Conservation (phyloP, 495 filamentous ascomycete genomes). For the Penicillium maclennaniae region DNA sequence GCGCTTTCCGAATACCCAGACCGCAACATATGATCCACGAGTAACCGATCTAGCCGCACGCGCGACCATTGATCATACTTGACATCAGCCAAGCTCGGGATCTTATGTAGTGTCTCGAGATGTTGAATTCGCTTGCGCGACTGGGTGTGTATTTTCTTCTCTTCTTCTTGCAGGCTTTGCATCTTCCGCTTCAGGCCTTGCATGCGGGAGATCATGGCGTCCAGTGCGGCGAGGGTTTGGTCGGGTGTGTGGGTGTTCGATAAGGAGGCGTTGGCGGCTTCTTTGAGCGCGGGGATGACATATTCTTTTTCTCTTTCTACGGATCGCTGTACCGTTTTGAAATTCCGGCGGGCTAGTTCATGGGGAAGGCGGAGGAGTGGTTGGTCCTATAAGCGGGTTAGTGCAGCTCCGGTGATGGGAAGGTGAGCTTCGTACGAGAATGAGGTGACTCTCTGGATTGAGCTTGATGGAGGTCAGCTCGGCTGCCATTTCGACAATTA, state of each 20-base stretch:
- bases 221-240: constrained; percentile 70
- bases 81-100: constrained; percentile 82
- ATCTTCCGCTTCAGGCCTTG: constrained; percentile 85
- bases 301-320: constrained; percentile 74
- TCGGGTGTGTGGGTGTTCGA: constrained; percentile 56
- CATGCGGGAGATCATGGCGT: constrained; percentile 79
- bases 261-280: constrained; percentile 63
- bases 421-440: constrained; percentile 50
- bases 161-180: constrained; percentile 69
- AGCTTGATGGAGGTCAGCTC: constrained; percentile 62
- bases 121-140: constrained; percentile 73
- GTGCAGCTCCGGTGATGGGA: constrained; percentile 10
- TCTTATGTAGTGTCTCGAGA: constrained; percentile 70
- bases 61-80: constrained; percentile 91
- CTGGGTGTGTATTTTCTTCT: constrained; percentile 66
- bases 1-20: constrained; percentile 80
- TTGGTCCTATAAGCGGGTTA: constrained; percentile 67
- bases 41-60: constrained; percentile 70
- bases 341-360: constrained; percentile 87
- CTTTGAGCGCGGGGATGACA: constrained; percentile 65
- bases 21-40: constrained; percentile 87
- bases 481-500: constrained; percentile 37
- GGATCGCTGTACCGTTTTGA: constrained; percentile 78
- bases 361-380: constrained; percentile 87
- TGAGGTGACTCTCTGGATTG: constrained; percentile 68